phyloP scores from a whole-genome alignment of 2,329 filamentous ascomycete species.

The Colletotrichum sp. region DNA sequence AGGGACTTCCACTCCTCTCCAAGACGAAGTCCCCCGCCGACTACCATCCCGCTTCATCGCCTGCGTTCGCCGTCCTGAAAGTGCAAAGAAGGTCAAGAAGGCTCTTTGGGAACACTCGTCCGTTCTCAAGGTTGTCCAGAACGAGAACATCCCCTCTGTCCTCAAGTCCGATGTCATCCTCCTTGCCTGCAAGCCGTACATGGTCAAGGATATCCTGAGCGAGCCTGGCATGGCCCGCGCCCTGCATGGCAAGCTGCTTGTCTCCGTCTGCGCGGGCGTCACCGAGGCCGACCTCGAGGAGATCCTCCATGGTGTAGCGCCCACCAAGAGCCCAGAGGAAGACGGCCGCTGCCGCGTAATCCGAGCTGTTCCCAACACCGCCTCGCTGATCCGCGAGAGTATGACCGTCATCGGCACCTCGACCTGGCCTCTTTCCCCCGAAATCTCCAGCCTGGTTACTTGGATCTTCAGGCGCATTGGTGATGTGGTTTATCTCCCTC shows the following conservation, averaged over 20 bases:
- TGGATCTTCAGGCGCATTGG: slow-evolving; percentile 82
- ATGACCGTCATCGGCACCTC: slow-evolving; percentile 81
- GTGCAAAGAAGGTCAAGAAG: slow-evolving; percentile 70
- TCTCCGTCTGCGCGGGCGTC: slow-evolving; percentile 82
- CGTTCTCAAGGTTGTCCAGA: slow-evolving; percentile 69
- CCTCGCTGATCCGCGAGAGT: slow-evolving; percentile 76
- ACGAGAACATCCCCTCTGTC: slow-evolving; percentile 73
- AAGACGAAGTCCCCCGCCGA: slow-evolving; percentile 54
- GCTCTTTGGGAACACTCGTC: slow-evolving; percentile 68
- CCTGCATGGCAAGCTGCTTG: slow-evolving; percentile 78
- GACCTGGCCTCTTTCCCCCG: slow-evolving; percentile 59
- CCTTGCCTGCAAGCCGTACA: slow-evolving; percentile 81
- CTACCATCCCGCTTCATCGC: slow-evolving; percentile 81
- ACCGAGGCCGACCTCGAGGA: slow-evolving; percentile 71
- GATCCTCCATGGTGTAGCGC: slow-evolving; percentile 62
- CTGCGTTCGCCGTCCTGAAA: slow-evolving; percentile 74
- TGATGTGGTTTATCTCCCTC: slow-evolving; percentile 70
- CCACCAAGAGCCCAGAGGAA: slow-evolving; percentile 47
- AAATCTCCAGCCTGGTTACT: slow-evolving; percentile 63
- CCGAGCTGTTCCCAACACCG: slow-evolving; percentile 85
- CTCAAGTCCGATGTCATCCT: slow-evolving; percentile 75
- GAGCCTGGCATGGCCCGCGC: slow-evolving; percentile 73
- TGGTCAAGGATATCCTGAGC: slow-evolving; percentile 71
- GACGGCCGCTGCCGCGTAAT: slow-evolving; percentile 68
- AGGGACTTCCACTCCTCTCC: slow-evolving; percentile 44